Conservation (phyloP, 1,284 basidiomycete genomes). For the Flammula alnicola region DNA sequence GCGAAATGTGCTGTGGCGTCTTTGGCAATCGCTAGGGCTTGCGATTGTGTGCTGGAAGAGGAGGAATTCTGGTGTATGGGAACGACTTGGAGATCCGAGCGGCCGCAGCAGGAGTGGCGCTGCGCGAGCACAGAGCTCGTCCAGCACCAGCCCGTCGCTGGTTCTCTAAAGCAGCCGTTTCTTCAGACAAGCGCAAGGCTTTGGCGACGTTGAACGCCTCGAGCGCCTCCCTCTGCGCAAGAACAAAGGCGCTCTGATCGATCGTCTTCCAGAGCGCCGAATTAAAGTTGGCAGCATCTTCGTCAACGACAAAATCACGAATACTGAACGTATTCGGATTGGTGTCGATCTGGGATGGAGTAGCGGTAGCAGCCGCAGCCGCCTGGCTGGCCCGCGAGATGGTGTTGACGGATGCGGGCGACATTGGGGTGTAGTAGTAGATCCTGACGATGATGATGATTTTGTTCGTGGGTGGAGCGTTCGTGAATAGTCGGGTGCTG, state of each 20-base stretch:
- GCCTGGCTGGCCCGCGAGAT: conserved; percentile 10
- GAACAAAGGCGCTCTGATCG: conserved; percentile 29
- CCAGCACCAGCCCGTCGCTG: conserved; percentile 12
- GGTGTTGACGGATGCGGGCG: conserved; percentile 18
- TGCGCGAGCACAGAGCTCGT: conserved; percentile 4
- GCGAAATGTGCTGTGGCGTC: conserved; percentile 2
- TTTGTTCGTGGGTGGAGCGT: neutral
- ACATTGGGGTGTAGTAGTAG: conserved; percentile 9
- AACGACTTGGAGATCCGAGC: conserved; percentile 1
- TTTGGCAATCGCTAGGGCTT: conserved; percentile 16
- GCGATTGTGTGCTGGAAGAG: conserved; percentile 9
- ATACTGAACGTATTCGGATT: conserved; percentile 18
- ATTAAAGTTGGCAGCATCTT: conserved; percentile 24
- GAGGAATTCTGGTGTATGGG: conserved; percentile 1
- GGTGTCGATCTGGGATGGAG: conserved; percentile 12
- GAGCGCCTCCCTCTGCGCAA: conserved; percentile 31
- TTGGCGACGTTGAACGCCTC: conserved; percentile 31
- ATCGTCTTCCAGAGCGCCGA: conserved; percentile 25
- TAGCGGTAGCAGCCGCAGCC: conserved; percentile 1
- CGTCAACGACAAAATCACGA: conserved; percentile 30
- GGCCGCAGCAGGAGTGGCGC: conserved; percentile 5
- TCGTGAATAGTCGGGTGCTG: neutral
- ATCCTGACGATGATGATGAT: neutral
- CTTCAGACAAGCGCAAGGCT: conserved; percentile 29
- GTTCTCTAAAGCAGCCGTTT: conserved; percentile 27